Percentiles rank a stretch among this genome's conserved stretches.
Evolutionary conservation across 192 early-diverging fungal species (phyloP).

Genomic region (Oehlia diaphana): DNA sequence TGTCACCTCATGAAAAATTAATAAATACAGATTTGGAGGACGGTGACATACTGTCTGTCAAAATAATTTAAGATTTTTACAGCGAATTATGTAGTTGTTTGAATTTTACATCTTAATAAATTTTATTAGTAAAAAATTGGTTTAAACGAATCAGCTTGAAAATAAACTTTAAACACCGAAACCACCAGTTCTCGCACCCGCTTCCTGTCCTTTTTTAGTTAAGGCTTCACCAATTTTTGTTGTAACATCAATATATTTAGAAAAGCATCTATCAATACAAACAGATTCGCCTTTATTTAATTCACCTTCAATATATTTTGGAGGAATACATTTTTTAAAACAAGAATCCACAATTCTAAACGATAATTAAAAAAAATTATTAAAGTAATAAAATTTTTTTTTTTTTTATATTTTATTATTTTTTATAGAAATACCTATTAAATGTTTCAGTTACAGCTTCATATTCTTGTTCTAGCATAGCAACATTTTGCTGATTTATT

Average conservation of each 20-base stretch:
- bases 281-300: constrained; percentile 91
- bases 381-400: not conserved
- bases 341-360: constrained; percentile 74
- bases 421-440: constrained; percentile 56
- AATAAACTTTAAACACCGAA: constrained; percentile 6
- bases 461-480: constrained; percentile 79
- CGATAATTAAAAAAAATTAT: not conserved
- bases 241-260: constrained; percentile 86
- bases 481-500: constrained; percentile 64
- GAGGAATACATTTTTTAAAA: constrained; percentile 82
- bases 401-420: no score
- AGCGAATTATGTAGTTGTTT: not conserved
- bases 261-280: constrained; percentile 86
- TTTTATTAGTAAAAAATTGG: not conserved
- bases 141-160: not conserved
- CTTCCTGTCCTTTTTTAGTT: constrained; percentile 11
- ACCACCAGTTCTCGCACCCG: constrained; percentile 8
- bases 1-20: constrained; percentile 40
- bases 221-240: constrained; percentile 31
- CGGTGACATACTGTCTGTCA: constrained; percentile 50
- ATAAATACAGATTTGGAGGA: constrained; percentile 60
- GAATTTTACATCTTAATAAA: not conserved
- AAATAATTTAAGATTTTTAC: not conserved
- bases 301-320: constrained; percentile 75
- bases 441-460: constrained; percentile 83